Percentiles rank a stretch among this genome's conserved stretches.
phyloP scores from a whole-genome alignment of 1,139 yeast genomes.

The Debaryomycetaceae sp. region DNA sequence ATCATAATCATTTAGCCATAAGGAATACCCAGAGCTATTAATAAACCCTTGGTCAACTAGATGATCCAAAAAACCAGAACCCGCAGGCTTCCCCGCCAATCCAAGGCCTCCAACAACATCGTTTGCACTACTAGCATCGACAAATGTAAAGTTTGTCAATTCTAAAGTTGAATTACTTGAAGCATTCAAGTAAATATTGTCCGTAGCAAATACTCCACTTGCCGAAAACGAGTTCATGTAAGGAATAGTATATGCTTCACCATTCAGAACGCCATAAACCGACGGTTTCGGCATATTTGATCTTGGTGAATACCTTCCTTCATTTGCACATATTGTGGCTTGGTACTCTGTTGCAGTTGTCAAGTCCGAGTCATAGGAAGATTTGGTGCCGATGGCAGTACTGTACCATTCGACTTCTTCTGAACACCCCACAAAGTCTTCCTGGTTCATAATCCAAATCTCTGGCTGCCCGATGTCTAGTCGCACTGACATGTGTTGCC shows the following conservation, averaged over 20 bases:
- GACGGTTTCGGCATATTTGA: slow-evolving; percentile 9
- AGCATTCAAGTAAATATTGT: slow-evolving; percentile 18
- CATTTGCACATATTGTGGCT: slow-evolving; percentile 26
- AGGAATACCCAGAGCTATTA: slow-evolving; percentile 51
- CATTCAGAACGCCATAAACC: slow-evolving; percentile 12
- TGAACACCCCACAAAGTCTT: slow-evolving; percentile 21
- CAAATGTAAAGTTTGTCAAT: slow-evolving; percentile 25
- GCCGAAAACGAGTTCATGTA: slow-evolving; percentile 27
- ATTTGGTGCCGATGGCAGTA: slow-evolving; percentile 11
- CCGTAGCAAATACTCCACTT: slow-evolving; percentile 23
- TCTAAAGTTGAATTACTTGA: slow-evolving; percentile 11
- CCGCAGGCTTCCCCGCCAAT: slow-evolving; percentile 42
- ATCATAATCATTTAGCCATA: slow-evolving; percentile 36
- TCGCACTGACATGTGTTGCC: slow-evolving; percentile 18
- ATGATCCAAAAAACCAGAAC: slow-evolving; percentile 40
- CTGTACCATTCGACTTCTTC: slow-evolving; percentile 19
- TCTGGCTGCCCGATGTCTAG: slow-evolving; percentile 36
- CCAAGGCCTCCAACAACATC: slow-evolving; percentile 43
- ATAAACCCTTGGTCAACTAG: slow-evolving; percentile 33
- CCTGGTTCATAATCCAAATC: slow-evolving; percentile 33
- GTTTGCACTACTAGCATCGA: slow-evolving; percentile 22
- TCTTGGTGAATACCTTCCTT: slow-evolving; percentile 20
- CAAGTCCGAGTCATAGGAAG: slow-evolving; percentile 15
- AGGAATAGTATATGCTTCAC: slow-evolving; percentile 20
- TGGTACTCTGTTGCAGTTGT: slow-evolving; percentile 18